phyloP scores from a whole-genome alignment of 257 asterid genomes.

The Catharanthus roseus region DNA sequence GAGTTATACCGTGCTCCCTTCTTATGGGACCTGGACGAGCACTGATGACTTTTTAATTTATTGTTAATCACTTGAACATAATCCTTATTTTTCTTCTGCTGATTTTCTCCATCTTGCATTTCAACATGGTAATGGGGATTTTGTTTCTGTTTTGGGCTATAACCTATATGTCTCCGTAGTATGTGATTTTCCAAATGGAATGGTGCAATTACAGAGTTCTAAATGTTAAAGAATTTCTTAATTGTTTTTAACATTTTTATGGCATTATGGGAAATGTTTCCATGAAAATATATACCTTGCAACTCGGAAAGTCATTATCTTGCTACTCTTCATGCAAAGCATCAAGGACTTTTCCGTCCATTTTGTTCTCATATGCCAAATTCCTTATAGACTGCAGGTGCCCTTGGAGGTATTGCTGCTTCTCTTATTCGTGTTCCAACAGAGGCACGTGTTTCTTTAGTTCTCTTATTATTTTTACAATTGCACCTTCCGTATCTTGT shows the following conservation, averaged over 20 bases:
- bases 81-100: neutral
- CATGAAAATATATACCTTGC: neutral
- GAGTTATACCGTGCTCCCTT: too few relatives aligned
- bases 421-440: slow-evolving; percentile 96
- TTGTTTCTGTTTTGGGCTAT: neutral
- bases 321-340: neutral
- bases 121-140: neutral
- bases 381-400: slow-evolving; percentile 73
- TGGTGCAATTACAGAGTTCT: neutral
- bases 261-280: neutral
- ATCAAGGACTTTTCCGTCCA: neutral
- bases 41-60: neutral
- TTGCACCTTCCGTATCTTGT: slow-evolving; percentile 6
- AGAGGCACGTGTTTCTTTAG: slow-evolving; percentile 44
- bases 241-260: neutral
- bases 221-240: neutral
- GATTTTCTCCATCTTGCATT: neutral
- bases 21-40: too few relatives aligned
- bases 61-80: too few relatives aligned
- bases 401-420: slow-evolving; percentile 94
- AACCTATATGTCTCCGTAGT: neutral
- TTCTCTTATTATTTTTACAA: slow-evolving; percentile 1
- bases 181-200: neutral
- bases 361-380: neutral
- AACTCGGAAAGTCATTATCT: neutral